phyloP scores from a whole-genome alignment of 768 basidiomycete genomes.

The Hemileccinum rubropunctum region DNA sequence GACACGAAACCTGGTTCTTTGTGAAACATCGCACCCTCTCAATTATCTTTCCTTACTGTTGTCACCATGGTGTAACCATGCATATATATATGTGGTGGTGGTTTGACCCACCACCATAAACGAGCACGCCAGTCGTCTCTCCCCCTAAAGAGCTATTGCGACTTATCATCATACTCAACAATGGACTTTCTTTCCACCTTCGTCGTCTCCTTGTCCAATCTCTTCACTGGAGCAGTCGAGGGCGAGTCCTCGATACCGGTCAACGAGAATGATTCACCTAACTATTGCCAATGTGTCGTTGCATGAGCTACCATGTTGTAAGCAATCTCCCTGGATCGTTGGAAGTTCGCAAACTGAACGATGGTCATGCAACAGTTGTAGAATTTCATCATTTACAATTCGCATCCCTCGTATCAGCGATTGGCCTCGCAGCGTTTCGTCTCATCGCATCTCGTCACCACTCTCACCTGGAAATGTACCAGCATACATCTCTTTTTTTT shows the following conservation, averaged over 20 bases:
- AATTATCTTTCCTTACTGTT: constrained; percentile 13
- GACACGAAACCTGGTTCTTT: constrained; percentile 1
- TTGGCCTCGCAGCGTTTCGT: neutral
- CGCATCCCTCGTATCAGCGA: neutral
- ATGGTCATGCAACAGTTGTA: neutral
- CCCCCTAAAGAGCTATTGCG: neutral
- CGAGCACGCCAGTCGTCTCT: constrained; percentile 7
- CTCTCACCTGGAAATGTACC: constrained; percentile 1
- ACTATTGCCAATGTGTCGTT: constrained; percentile 11
- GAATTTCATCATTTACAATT: neutral
- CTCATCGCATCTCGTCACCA: neutral
- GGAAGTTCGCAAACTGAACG: neutral
- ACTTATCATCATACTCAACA: constrained; percentile 1
- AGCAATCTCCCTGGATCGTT: neutral
- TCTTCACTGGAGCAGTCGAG: neutral
- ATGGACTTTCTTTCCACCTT: constrained; percentile 20
- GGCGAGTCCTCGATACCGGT: constrained; percentile 11
- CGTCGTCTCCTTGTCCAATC: neutral
- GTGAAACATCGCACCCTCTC: neutral
- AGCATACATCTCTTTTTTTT: neutral
- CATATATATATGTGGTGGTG: constrained; percentile 16
- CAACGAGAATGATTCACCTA: constrained; percentile 1
- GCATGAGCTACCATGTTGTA: constrained; percentile 4
- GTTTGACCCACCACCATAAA: neutral
- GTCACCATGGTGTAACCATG: neutral